Base-by-base conservation (phyloP, 129 eudicot genomes). In the Tagetes erecta region DNA sequence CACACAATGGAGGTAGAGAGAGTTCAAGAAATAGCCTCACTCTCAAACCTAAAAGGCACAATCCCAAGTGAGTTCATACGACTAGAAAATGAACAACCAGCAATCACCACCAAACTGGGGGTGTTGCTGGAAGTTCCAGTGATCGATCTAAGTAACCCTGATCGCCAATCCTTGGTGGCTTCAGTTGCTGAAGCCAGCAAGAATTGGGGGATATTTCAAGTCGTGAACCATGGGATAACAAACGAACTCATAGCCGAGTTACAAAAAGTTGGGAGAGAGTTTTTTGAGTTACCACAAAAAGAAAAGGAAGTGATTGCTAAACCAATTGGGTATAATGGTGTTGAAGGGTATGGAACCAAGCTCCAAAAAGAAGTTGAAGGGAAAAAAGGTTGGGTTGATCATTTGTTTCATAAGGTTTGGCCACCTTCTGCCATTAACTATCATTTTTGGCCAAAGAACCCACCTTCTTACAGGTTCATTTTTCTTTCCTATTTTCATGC, bases 301-400 rank as follows among this genome's bases (percentile, higher is more conserved):
- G 97, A 92, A 69, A 92, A 85, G 33, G 93, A 92, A 59, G 8
- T 45, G 11, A 72, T 82, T 81, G 91, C 92, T 0, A 89, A 81
- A 78, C 80, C 83, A 40, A 63, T 72, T 6, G 85, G 81, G 11
- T 59, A 74, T 35, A 6, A 64, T n/a, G 84, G 87, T 33, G 40
- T 84, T 42, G 97, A 93, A 86, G 97, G 98, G 9, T 93, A 93
- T 82, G 96, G 98, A 8, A 81, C 92, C 13, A 83, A 66, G 68
- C 81, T 93, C 65, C 91, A 86, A 40, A 92, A 89, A 50, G 90
- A 85, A 42, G 53, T 78, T 12, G 81, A 84, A 31, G 96, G 87
- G 6, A 87, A 84, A 69, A 93, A 83, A 71, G 97, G 89, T 2
- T 93, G 98, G 98, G 97, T 93, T 59, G 96, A 90, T 85, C 96